phyloP scores from a whole-genome alignment of 495 filamentous ascomycete species.

The Podospora bellae-mahoneyi region DNA sequence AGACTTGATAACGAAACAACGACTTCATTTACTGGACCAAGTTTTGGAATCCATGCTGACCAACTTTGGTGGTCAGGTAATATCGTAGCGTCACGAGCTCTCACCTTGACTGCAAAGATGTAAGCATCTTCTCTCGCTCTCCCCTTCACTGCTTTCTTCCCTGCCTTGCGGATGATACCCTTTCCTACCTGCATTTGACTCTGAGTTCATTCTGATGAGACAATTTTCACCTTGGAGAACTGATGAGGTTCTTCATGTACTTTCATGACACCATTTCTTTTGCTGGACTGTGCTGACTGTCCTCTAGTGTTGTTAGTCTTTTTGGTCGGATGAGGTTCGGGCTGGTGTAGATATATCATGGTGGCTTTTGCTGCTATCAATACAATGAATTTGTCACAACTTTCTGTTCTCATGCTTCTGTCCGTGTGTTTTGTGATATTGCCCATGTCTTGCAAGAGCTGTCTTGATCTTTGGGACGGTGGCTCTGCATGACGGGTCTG shows the following conservation, averaged over 20 bases:
- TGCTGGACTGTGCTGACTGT: constrained; percentile 24
- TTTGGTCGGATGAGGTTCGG: not conserved
- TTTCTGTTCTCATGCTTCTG: not conserved
- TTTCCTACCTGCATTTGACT: constrained; percentile 63
- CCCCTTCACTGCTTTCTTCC: not conserved
- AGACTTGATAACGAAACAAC: constrained; percentile 22
- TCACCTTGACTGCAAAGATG: constrained; percentile 13
- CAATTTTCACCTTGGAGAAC: constrained; percentile 94
- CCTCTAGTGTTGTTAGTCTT: constrained; percentile 11
- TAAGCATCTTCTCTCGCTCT: constrained; percentile 24
- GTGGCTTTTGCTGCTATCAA: not conserved
- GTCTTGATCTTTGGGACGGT: too few species aligned
- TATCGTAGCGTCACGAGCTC: constrained; percentile 13
- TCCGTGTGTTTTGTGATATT: not conserved
- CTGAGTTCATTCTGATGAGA: constrained; percentile 71
- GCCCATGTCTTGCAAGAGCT: too few species aligned
- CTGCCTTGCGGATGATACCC: constrained; percentile 65
- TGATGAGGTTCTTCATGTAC: constrained; percentile 49
- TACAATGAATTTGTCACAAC: not conserved
- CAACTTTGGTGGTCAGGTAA: constrained; percentile 34
- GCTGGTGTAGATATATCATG: not conserved
- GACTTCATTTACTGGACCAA: not conserved
- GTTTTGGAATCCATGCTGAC: constrained; percentile 15
- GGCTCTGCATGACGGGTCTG: too few species aligned
- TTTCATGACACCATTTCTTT: not conserved